Evolutionary conservation across 192 early-diverging fungal species (phyloP).

Genomic region (Mortierella hygrophila): DNA sequence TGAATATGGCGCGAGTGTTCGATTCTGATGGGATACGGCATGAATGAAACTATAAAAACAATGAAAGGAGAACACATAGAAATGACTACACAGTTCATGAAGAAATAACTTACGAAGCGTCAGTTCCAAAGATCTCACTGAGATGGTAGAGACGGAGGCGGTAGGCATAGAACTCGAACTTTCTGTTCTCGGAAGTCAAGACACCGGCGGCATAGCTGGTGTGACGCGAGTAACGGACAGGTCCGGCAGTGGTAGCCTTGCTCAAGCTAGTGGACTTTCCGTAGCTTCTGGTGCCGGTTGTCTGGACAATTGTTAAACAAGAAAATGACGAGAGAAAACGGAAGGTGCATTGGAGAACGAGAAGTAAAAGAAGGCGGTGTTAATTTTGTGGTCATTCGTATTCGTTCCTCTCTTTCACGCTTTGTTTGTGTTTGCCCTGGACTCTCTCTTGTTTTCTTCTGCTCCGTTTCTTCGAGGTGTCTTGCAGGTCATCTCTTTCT

Average conservation of each 20-base stretch:
- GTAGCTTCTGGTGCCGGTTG: constrained; percentile 14
- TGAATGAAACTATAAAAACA: too few species aligned
- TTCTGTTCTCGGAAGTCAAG: constrained; percentile 32
- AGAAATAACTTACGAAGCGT: neutral
- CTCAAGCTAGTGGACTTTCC: constrained; percentile 16
- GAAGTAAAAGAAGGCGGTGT: neutral
- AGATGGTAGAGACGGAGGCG: constrained; percentile 48
- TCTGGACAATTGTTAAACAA: constrained; percentile 11
- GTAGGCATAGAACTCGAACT: constrained; percentile 47
- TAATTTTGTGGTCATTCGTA: neutral
- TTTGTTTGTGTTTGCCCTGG: too few species aligned
- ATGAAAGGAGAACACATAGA: neutral
- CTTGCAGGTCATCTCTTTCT: neutral
- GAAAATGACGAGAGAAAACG: neutral
- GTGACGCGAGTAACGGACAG: constrained; percentile 44
- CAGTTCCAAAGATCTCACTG: constrained; percentile 34
- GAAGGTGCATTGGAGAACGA: too few species aligned
- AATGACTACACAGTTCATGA: neutral
- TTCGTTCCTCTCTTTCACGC: neutral
- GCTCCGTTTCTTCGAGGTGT: neutral
- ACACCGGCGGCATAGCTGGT: constrained; percentile 55
- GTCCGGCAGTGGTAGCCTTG: constrained; percentile 29
- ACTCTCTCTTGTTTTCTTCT: too few species aligned
- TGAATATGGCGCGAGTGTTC: neutral
- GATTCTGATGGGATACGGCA: neutral